phyloP scores from a whole-genome alignment of 208 protist species.

The Trypanosomatidae sp. region DNA sequence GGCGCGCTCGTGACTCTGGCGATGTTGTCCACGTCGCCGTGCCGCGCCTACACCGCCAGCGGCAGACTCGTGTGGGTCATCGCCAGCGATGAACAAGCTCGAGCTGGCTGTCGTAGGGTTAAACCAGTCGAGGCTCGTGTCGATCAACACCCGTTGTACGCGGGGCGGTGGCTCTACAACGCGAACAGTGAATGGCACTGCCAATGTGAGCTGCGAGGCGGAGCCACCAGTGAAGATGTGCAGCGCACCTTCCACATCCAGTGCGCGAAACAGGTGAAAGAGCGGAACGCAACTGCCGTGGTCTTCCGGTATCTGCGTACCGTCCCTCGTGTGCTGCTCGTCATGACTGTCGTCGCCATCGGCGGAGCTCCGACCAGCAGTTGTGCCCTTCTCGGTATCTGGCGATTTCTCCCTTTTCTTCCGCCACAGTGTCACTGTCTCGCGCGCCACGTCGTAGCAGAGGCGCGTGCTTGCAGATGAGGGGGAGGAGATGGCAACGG shows the following conservation, averaged over 20 bases:
- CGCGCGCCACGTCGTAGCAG: constrained; percentile 10
- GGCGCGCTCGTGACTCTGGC: not conserved
- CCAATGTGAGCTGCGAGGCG: not conserved
- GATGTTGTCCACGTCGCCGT: not conserved
- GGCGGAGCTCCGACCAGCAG: not conserved
- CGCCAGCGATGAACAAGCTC: constrained; percentile 87
- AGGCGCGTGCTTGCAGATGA: constrained; percentile 12
- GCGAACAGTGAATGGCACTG: constrained; percentile 36
- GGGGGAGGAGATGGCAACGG: constrained; percentile 12
- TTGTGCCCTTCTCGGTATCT: not conserved
- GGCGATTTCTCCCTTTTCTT: not conserved
- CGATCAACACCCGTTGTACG: constrained; percentile 87
- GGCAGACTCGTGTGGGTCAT: constrained; percentile 69
- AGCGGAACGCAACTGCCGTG: constrained; percentile 6
- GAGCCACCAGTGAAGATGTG: constrained; percentile 1
- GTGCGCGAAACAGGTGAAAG: constrained; percentile 10
- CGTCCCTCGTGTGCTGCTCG: not conserved
- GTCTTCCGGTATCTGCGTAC: not conserved
- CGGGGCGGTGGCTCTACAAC: constrained; percentile 73
- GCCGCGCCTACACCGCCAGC: not conserved
- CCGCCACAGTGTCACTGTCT: not conserved
- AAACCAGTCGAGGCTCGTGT: constrained; percentile 94
- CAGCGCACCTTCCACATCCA: constrained; percentile 16
- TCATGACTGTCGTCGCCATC: not conserved
- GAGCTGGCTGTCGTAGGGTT: constrained; percentile 72